A percentile compares a stretch with the other conserved stretches of the same genome.
These are phyloP conservation scores for Trifolium repens DNA, from an alignment of 306 rosid genomes.

Conservation along the genomic window DNA sequence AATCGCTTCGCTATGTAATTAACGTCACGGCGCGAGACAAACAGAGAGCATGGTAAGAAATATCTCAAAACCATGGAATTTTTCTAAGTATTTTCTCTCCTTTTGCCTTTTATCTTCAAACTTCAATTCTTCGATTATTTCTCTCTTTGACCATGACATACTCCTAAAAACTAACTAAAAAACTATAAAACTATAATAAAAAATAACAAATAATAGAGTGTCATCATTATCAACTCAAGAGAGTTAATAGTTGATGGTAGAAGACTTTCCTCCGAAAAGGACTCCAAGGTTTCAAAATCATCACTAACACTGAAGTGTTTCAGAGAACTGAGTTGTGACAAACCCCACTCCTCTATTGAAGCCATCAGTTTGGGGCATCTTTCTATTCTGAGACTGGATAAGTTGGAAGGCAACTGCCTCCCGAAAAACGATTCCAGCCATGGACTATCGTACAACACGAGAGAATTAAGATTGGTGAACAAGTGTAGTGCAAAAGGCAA, in stretches of 20 bases:
- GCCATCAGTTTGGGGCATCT: not conserved
- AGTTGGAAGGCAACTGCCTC: not conserved
- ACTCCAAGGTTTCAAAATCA: not conserved
- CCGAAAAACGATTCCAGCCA: not conserved
- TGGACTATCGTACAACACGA: not conserved
- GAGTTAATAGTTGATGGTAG: conserved; percentile 12
- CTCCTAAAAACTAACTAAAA: too few species aligned
- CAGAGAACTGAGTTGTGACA: conserved; percentile 11
- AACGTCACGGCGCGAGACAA: too few species aligned
- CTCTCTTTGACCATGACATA: too few species aligned
- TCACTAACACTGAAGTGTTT: not conserved
- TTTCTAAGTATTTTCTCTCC: too few species aligned
- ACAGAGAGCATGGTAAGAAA: too few species aligned
- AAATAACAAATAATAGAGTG: too few species aligned
- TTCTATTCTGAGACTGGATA: not conserved
- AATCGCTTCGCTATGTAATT: too few species aligned
- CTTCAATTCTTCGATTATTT: too few species aligned
- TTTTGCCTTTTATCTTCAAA: too few species aligned
- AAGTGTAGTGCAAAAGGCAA: not conserved
- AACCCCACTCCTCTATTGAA: not conserved
- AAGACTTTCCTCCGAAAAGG: conserved; percentile 29
- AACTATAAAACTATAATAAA: too few species aligned
- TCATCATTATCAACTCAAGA: not conserved
- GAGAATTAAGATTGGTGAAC: not conserved
- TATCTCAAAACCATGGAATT: too few species aligned